phyloP scores from a whole-genome alignment of 768 basidiomycete genomes.

The Trametes gibbosa region DNA sequence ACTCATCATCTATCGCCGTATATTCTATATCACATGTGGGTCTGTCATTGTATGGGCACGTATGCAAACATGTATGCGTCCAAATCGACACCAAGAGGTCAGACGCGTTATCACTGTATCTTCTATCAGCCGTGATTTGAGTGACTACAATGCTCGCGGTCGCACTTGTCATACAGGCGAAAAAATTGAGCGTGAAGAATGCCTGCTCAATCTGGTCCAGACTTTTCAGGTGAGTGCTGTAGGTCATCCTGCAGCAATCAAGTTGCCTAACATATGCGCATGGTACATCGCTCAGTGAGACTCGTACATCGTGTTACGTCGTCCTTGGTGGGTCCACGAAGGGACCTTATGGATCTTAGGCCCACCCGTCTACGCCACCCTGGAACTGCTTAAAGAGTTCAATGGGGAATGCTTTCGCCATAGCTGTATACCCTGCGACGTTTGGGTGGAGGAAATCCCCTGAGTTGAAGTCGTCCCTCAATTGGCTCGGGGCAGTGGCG shows the following conservation, averaged over 20 bases:
- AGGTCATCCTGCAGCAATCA: too few species aligned
- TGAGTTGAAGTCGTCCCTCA: conserved; percentile 38
- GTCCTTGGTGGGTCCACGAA: too few species aligned
- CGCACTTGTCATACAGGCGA: too few species aligned
- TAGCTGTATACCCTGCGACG: conserved; percentile 42
- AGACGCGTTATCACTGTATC: neutral
- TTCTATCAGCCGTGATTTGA: neutral
- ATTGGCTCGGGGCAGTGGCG: conserved; percentile 36
- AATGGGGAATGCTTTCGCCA: conserved; percentile 43
- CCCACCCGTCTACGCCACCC: conserved; percentile 20
- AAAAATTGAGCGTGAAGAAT: too few species aligned
- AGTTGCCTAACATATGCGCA: too few species aligned
- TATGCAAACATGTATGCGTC: conserved; percentile 22
- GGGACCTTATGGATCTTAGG: neutral
- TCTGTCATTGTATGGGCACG: conserved; percentile 18
- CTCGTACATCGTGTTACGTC: too few species aligned
- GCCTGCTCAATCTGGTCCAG: too few species aligned
- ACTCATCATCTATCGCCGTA: conserved; percentile 4
- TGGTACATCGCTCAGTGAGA: too few species aligned
- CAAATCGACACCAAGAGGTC: neutral
- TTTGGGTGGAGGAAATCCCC: conserved; percentile 51
- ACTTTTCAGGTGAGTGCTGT: too few species aligned
- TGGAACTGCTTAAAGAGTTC: conserved; percentile 35
- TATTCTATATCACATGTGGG: conserved; percentile 19
- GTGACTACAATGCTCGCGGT: too few species aligned